Percentiles rank a stretch among this genome's conserved stretches.
phyloP scores from a whole-genome alignment of 2,329 filamentous ascomycete species.

The Microdochium nivale region DNA sequence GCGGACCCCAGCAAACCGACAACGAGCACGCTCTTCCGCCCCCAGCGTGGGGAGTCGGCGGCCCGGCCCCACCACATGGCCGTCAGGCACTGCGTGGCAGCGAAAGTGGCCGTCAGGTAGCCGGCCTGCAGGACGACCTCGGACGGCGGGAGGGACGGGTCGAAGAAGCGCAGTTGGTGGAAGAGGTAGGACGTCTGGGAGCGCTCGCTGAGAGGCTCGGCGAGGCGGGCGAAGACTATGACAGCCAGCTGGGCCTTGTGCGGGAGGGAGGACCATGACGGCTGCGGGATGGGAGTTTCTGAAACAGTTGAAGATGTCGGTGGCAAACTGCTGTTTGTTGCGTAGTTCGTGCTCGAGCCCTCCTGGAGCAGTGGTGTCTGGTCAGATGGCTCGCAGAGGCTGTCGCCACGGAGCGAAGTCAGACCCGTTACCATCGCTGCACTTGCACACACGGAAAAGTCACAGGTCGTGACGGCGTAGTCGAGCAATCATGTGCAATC shows the following conservation, averaged over 20 bases:
- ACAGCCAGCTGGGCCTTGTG: conserved; percentile 70
- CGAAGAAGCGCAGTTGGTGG: conserved; percentile 78
- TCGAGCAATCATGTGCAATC: too few relatives aligned
- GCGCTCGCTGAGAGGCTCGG: conserved; percentile 48
- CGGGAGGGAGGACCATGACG: conserved; percentile 38
- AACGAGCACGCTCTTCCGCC: conserved; percentile 70
- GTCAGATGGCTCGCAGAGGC: too few relatives aligned
- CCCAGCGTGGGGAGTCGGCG: conserved; percentile 52
- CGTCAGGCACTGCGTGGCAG: conserved; percentile 72
- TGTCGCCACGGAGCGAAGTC: too few relatives aligned
- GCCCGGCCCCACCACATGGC: conserved; percentile 76
- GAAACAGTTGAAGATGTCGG: too few relatives aligned
- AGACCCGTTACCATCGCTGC: too few relatives aligned
- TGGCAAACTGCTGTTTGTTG: too few relatives aligned
- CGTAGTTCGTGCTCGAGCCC: too few relatives aligned
- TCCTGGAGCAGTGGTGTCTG: too few relatives aligned
- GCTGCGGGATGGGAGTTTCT: too few relatives aligned
- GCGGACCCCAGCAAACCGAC: conserved; percentile 64
- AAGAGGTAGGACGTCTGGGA: conserved; percentile 63
- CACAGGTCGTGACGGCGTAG: too few relatives aligned
- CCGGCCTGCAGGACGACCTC: conserved; percentile 72
- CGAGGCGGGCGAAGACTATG: conserved; percentile 68
- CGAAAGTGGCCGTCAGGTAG: conserved; percentile 70
- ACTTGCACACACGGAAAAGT: too few relatives aligned
- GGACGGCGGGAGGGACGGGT: conserved; percentile 42